Conservation (phyloP, 495 filamentous ascomycete species). For the Aspergillus wentii region DNA sequence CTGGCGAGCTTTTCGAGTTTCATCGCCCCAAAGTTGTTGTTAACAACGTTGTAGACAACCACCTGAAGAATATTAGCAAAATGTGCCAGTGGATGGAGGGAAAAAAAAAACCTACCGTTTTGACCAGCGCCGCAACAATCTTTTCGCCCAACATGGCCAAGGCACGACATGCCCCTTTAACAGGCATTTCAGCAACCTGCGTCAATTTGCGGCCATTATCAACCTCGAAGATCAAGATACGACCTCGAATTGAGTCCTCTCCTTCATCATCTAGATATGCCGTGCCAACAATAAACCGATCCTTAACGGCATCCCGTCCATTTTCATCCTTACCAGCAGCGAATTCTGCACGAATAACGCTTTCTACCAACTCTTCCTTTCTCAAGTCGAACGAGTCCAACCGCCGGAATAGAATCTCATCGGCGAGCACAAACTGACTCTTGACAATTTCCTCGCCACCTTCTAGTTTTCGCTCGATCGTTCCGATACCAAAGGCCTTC, state of each 20-base stretch:
- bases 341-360: conserved; percentile 76
- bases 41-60: conserved; percentile 53
- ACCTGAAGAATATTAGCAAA: conserved; percentile 38
- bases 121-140: conserved; percentile 80
- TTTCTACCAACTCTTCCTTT: conserved; percentile 74
- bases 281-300: conserved; percentile 87
- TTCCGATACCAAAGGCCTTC: conserved; percentile 81
- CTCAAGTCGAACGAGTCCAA: conserved; percentile 49
- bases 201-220: conserved; percentile 67
- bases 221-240: conserved; percentile 81
- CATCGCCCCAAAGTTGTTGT: conserved; percentile 39
- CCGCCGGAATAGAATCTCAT: conserved; percentile 53
- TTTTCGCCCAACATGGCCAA: conserved; percentile 69
- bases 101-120: conserved; percentile 56
- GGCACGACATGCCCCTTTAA: conserved; percentile 75
- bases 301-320: conserved; percentile 35
- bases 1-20: conserved; percentile 61
- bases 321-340: conserved; percentile 51
- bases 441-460: conserved; percentile 54
- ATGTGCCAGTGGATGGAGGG: conserved; percentile 6
- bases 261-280: conserved; percentile 62
- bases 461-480: conserved; percentile 60
- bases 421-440: conserved; percentile 56
- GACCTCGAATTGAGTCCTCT: conserved; percentile 54
- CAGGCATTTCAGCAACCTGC: conserved; percentile 53